Evolutionary conservation across 495 filamentous ascomycete species (phyloP), one percentile per base, ranked within the genome.

Genomic region (Amorphotheca resinae): DNA sequence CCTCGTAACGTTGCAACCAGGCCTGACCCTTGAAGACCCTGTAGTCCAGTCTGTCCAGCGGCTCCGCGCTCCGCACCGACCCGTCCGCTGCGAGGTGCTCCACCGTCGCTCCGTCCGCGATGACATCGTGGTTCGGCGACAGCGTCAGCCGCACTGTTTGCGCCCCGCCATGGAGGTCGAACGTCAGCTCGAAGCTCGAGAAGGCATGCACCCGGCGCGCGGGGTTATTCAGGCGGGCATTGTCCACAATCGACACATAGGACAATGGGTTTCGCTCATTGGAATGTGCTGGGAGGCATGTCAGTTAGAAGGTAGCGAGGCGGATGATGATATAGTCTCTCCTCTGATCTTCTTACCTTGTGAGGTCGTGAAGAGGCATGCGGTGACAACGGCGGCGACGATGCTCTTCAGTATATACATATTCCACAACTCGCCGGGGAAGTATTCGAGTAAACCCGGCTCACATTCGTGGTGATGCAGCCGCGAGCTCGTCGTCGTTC

Each of bases 81-180:
- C 91, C 91, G 57, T 93, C 74, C 14, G 68, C 57, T 42, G 67
- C 74, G 14, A 95, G 57, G 56, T 87, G 82, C 35, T 76, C 68
- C 3, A 98, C 62, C 34, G 64, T 75, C 1, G 87, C 84, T 55
- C 83, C 80, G 1, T 82, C 76, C 18, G 77, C 69, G 18, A 95
- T 66, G 41, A 96, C 82, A 61, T 95, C 86, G 62, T 93, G 77
- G 55, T 95, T 98, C 20, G 91, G 91, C 59, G 94, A 80, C 26
- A 96, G 73, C 37, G 73, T 69, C 33, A 98, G 73, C 50, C 84
- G 85, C 46, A 96, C 66, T 35, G 73, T 73, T 52, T 87, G 77
- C 44, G 67, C 60, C 32, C 72, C 67, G 48, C 73, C 65, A 51
- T 84, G 79, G 32, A 94, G 61, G 33, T 70, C 64, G 61, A 98